phyloP scores from a whole-genome alignment of 192 early-diverging fungal genomes.

The Linnemannia hyalina region DNA sequence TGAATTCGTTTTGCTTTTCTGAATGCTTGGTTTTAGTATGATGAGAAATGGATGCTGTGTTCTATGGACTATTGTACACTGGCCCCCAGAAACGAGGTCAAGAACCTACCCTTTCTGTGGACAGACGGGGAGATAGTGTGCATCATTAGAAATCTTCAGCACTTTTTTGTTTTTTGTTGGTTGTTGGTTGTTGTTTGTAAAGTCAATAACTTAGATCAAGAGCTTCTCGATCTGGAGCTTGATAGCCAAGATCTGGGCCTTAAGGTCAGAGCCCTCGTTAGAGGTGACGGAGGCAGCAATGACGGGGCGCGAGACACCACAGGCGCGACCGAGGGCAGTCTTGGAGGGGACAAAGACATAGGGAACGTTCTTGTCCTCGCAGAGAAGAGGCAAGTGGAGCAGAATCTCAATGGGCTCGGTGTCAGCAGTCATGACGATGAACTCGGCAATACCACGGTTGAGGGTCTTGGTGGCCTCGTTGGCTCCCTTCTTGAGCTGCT shows the following conservation, averaged over 20 bases:
- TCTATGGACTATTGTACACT: constrained; percentile 12
- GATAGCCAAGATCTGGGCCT: constrained; percentile 90
- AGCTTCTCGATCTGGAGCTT: constrained; percentile 96
- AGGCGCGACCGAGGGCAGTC: constrained; percentile 95
- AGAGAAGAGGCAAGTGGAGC: constrained; percentile 95
- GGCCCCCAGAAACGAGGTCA: constrained; percentile 5
- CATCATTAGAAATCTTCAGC: constrained; percentile 12
- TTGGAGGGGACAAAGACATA: constrained; percentile 99
- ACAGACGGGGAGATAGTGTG: constrained; percentile 7
- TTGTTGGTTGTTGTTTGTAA: neutral
- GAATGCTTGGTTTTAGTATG: constrained; percentile 1
- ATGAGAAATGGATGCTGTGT: constrained; percentile 9
- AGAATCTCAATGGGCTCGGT: constrained; percentile 98
- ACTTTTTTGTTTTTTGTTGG: neutral
- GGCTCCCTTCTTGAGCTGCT: constrained; percentile 99
- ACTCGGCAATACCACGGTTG: constrained; percentile 98
- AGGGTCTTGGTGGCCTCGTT: constrained; percentile 99
- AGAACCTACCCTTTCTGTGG: constrained; percentile 6
- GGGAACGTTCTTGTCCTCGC: constrained; percentile 99
- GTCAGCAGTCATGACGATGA: constrained; percentile 99
- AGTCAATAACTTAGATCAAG: constrained; percentile 71
- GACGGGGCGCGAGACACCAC: constrained; percentile 95
- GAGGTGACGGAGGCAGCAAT: constrained; percentile 95
- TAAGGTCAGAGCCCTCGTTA: constrained; percentile 97
- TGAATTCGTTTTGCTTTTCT: neutral